phyloP scores from a whole-genome alignment of 441 rosid genomes.

The Biscutella auriculata region DNA sequence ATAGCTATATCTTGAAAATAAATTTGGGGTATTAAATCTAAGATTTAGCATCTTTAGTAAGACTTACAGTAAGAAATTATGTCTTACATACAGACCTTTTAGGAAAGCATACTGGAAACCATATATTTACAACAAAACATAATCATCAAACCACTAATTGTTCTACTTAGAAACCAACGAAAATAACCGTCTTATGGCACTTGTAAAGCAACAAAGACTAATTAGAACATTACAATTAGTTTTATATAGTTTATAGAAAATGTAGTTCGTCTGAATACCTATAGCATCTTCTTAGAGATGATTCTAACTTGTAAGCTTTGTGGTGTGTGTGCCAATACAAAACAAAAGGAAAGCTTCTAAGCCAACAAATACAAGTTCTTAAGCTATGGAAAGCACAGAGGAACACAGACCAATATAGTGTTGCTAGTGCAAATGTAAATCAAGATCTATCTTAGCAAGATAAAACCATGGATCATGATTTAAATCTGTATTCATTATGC shows the following conservation, averaged over 20 bases:
- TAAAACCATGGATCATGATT: background rate
- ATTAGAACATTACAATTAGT: background rate
- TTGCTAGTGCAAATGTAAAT: background rate
- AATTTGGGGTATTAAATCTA: background rate
- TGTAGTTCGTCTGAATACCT: background rate
- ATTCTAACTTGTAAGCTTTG: background rate
- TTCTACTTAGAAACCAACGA: background rate
- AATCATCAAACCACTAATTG: background rate
- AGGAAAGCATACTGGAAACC: background rate
- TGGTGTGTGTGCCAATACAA: background rate
- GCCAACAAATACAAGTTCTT: background rate
- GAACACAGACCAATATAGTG: background rate
- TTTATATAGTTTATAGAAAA: background rate
- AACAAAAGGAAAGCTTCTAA: background rate
- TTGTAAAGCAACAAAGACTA: slow-evolving; percentile 5
- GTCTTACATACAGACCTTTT: slow-evolving; percentile 1
- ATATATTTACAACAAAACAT: slow-evolving; percentile 6
- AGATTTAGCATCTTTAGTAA: slow-evolving; percentile 9
- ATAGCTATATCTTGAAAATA: slow-evolving; percentile 28
- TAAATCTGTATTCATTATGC: background rate
- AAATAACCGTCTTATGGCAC: background rate
- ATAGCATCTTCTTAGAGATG: background rate
- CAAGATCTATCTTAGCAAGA: background rate
- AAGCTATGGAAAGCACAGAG: background rate
- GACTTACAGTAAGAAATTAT: background rate